Evolutionary conservation across 805 yeast species (phyloP).

Genomic region (Tanozyma kutaoensis): DNA sequence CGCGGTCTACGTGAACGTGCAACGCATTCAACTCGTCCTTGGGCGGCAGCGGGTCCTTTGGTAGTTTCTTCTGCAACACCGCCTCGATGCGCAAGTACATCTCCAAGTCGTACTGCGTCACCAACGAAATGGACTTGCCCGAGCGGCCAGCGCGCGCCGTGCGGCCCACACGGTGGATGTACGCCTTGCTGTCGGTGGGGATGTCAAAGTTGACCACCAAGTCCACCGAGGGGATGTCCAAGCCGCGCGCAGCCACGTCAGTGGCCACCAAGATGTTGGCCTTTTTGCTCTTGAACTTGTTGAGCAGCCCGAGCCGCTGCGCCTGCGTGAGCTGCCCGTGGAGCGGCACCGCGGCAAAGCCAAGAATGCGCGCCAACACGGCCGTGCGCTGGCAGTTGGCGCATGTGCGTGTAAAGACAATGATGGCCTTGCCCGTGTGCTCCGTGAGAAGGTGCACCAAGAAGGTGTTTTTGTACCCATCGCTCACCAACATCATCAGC

Average conservation of each 20-base stretch:
- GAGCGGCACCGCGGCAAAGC: constrained; percentile 82
- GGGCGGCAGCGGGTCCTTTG: constrained; percentile 66
- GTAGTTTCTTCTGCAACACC: constrained; percentile 70
- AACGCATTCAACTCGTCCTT: constrained; percentile 65
- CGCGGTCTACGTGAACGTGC: constrained; percentile 82
- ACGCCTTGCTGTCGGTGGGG: constrained; percentile 76
- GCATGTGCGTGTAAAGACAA: constrained; percentile 87
- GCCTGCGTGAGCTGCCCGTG: constrained; percentile 88
- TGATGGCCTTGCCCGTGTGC: constrained; percentile 69
- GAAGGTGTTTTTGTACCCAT: constrained; percentile 83
- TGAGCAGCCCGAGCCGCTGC: constrained; percentile 71
- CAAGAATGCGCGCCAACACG: constrained; percentile 62
- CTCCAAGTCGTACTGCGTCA: constrained; percentile 91
- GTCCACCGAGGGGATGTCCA: constrained; percentile 74
- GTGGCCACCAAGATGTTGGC: constrained; percentile 65
- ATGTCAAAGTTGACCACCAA: constrained; percentile 67
- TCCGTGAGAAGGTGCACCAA: constrained; percentile 76
- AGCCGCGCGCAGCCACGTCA: constrained; percentile 83
- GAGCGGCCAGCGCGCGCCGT: constrained; percentile 91
- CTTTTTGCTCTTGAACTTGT: constrained; percentile 64
- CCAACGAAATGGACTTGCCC: constrained; percentile 76
- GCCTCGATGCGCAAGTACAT: constrained; percentile 79
- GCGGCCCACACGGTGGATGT: constrained; percentile 85
- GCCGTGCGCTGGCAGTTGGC: constrained; percentile 92
- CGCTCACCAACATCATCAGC: constrained; percentile 80